Base-by-base conservation (phyloP, 805 yeast species). In the Metschnikowia shivogae region DNA sequence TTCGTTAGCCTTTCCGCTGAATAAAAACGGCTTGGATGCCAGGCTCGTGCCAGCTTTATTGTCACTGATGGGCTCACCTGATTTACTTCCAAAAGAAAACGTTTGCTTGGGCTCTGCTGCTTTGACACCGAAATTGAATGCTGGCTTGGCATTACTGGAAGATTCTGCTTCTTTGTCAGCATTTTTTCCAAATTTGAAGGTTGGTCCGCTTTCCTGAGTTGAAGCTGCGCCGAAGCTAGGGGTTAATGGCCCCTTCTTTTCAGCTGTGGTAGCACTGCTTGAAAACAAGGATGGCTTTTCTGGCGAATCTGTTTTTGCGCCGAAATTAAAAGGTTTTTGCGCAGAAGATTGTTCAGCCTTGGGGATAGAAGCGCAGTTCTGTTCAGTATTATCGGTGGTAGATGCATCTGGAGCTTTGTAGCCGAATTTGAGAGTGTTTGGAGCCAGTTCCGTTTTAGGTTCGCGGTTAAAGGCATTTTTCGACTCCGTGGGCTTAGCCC, bases 71-170 rank as follows among this genome's bases (percentile, higher is more conserved):
- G 26, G 26, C 26, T 13, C 34, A n/a, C 22, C 20, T 24, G 32
- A 17, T 27, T 12, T 40, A 30, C 24, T 33, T 12, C 13, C 34
- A 14, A 30, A 28, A 19, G 12, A 13, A 34, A 38, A 30, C 7
- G 32, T 11, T 12, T 27, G 35, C 9, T 31, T 22, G 8, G 45
- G 6, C 19, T 24, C 34, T 27, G 32, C 33, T 13, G 39, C 28
- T 10, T 49, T 46, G n/a, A 45, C 32, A n/a, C 52, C 50, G 28
- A 45, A 48, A 35, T 30, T 45, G 31, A 45, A 44, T 4, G 42
- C 17, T n/a, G 50, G 42, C 17, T 36, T 47, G 5, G 34, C 6
- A 3, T 37, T 36, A n/a, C 27, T 20, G 13, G 40, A 30, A 12
- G 39, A 27, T 4, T n/a, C 31, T 6, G 31, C 39, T 35, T 19